Percentiles rank a stretch among this genome's conserved stretches.
Conservation (phyloP, 2,329 filamentous ascomycete genomes). For the Drechslerella coelobrocha region DNA sequence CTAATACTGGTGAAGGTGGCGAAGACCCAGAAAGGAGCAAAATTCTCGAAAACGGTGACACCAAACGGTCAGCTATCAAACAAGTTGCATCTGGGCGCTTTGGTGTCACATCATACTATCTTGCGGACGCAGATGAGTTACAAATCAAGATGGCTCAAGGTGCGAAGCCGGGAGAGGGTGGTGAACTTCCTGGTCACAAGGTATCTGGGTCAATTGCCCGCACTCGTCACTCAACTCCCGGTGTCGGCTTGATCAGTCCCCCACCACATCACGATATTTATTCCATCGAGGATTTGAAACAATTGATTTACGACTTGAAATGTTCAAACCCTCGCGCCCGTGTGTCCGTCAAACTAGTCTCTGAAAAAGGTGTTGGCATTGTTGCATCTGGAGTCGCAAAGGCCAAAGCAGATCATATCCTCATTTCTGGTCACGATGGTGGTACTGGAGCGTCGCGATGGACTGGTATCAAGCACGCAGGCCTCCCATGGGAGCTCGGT, state of each 20-base stretch:
- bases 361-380: slow-evolving; percentile 95
- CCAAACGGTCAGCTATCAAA: slow-evolving; percentile 97
- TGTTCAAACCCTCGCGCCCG: slow-evolving; percentile 91
- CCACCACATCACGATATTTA: slow-evolving; percentile 98
- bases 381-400: slow-evolving; percentile 97
- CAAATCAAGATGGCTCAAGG: slow-evolving; percentile 99
- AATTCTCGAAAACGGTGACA: slow-evolving; percentile 87
- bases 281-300: slow-evolving; percentile 96
- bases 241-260: slow-evolving; percentile 93
- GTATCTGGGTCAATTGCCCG: slow-evolving; percentile 92
- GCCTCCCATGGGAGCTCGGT: slow-evolving; percentile 94
- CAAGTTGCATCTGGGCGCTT: slow-evolving; percentile 96
- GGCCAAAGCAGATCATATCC: slow-evolving; percentile 93
- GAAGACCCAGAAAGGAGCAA: slow-evolving; percentile 91
- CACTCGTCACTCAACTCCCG: slow-evolving; percentile 93
- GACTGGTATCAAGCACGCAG: slow-evolving; percentile 98
- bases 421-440: slow-evolving; percentile 96
- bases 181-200: slow-evolving; percentile 94
- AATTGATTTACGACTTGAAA: slow-evolving; percentile 96
- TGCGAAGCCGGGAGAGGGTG: slow-evolving; percentile 95
- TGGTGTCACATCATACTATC: slow-evolving; percentile 91
- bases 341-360: slow-evolving; percentile 96
- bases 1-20: slow-evolving; percentile 96
- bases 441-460: slow-evolving; percentile 95
- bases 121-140: slow-evolving; percentile 92